Conservation (phyloP, 768 basidiomycete species). For the Hericium rajendrae region DNA sequence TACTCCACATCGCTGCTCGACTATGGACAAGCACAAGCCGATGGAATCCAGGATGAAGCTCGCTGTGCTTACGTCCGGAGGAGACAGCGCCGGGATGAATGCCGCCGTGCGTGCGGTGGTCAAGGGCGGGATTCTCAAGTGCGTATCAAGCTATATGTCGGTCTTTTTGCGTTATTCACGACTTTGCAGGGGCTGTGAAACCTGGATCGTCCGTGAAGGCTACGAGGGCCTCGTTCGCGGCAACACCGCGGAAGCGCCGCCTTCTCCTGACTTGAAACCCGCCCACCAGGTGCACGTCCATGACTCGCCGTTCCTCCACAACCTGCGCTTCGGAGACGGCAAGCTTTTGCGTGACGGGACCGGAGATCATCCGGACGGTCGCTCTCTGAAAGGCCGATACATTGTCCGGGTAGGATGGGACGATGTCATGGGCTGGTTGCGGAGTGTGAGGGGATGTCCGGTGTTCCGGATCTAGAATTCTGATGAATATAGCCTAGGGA, state of each 20-base stretch:
- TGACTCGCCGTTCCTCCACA: constrained; percentile 42
- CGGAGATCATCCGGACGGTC: constrained; percentile 54
- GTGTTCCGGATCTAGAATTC: neutral
- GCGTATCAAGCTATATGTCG: constrained; percentile 16
- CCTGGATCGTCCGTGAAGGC: constrained; percentile 94
- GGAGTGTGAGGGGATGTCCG: constrained; percentile 38
- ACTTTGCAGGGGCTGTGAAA: constrained; percentile 78
- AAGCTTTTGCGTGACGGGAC: constrained; percentile 72
- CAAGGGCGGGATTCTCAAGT: constrained; percentile 88
- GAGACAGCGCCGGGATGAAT: constrained; percentile 98
- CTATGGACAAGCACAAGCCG: neutral
- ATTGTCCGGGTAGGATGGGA: constrained; percentile 98
- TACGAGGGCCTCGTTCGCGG: constrained; percentile 97
- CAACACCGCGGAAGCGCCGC: constrained; percentile 32
- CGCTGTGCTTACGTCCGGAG: constrained; percentile 91
- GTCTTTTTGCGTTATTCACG: too few relatives aligned
- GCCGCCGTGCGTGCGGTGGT: constrained; percentile 91
- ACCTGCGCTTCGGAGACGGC: constrained; percentile 78
- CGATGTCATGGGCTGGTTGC: constrained; percentile 94
- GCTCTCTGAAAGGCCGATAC: constrained; percentile 80
- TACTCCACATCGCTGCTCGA: neutral
- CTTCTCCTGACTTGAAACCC: constrained; percentile 13
- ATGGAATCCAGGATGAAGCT: constrained; percentile 54
- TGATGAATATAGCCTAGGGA: constrained; percentile 38
- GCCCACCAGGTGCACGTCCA: constrained; percentile 15